Percentiles rank a stretch among this genome's conserved stretches.
Conservation (phyloP, 306 rosid species). For the Vigna reflexopilosa region DNA sequence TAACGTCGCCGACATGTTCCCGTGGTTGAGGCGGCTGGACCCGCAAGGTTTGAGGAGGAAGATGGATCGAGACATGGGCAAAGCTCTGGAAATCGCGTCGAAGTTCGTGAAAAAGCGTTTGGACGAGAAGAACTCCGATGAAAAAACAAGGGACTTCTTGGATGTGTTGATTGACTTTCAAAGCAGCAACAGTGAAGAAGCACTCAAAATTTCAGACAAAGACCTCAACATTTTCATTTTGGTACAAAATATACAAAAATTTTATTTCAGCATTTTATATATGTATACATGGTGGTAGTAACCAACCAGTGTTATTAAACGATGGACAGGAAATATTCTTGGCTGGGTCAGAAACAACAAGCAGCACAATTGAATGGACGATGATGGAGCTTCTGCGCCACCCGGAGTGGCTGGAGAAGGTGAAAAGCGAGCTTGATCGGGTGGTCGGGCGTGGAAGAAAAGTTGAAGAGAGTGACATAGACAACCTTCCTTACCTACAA, state of each 20-base stretch:
- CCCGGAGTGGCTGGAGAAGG: constrained; percentile 36
- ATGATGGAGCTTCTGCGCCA: constrained; percentile 55
- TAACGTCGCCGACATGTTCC: constrained; percentile 58
- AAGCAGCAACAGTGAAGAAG: constrained; percentile 50
- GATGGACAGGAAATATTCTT: constrained; percentile 57
- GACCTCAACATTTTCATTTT: constrained; percentile 62
- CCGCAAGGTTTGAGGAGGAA: constrained; percentile 56
- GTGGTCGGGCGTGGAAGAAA: constrained; percentile 44
- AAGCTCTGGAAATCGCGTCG: constrained; percentile 54
- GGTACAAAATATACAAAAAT: constrained; percentile 6
- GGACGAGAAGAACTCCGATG: constrained; percentile 14
- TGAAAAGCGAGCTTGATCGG: constrained; percentile 48
- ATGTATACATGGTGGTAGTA: too few species aligned
- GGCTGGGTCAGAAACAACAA: constrained; percentile 71
- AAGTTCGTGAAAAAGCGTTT: constrained; percentile 53
- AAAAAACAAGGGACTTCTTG: constrained; percentile 52
- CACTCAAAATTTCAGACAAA: constrained; percentile 48
- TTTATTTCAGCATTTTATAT: too few species aligned
- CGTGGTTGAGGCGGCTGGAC: constrained; percentile 62
- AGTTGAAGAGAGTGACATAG: constrained; percentile 65
- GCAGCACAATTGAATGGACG: constrained; percentile 66
- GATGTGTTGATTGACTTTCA: constrained; percentile 65
- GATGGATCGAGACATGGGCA: constrained; percentile 63
- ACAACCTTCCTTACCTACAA: constrained; percentile 53
- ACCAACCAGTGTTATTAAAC: too few species aligned